Base-by-base conservation (phyloP, 78 protist genomes). In the Speleostelium caveatum region DNA sequence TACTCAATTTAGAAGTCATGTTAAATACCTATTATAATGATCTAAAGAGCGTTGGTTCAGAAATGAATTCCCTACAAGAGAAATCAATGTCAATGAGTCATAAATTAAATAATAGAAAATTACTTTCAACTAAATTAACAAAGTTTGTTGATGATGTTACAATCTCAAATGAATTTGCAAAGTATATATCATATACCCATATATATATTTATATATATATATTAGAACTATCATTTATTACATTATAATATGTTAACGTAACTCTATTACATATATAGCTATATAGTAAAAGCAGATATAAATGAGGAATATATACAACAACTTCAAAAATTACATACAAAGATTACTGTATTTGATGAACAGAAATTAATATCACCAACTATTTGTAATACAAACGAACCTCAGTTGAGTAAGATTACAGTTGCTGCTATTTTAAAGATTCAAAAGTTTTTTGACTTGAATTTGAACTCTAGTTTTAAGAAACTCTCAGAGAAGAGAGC, bases 51-150 rank as follows among this genome's bases (percentile, higher is more conserved):
- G 45, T 79, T 55, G 88, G 88, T 53, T 79, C 88, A 55, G 88
- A 79, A 36, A 79, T 79, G 88, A 79, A 67, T 39, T 35, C 65
- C 38, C 55, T 79, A 7, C 88, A 79, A 67, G 88, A 79, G 21
- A 49, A 41, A 39, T 79, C 88, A 55, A 55, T 79, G 76, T 42
- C 72, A n/a, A 79, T 79, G 88, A 67, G 38, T 30, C 65, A 79
- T 56, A 79, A 79, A 79, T n/a, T 79, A 79, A 79, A 79, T n/a
- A 79, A 79, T 67, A 67, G 88, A 67, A 79, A 79, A 41, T 26
- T 38, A 67, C 28, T 67, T n/a, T 59, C 53, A 22, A 76, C 65
- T 45, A 79, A 79, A 21, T 39, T 79, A 56, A 14, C 49, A 10
- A 71, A 79, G 56, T 79, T 79, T 56, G 35, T 68, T 17, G 75